These are phyloP conservation scores for Solioccasus polychromus DNA, from an alignment of 768 basidiomycete species.

Conservation along the genomic window DNA sequence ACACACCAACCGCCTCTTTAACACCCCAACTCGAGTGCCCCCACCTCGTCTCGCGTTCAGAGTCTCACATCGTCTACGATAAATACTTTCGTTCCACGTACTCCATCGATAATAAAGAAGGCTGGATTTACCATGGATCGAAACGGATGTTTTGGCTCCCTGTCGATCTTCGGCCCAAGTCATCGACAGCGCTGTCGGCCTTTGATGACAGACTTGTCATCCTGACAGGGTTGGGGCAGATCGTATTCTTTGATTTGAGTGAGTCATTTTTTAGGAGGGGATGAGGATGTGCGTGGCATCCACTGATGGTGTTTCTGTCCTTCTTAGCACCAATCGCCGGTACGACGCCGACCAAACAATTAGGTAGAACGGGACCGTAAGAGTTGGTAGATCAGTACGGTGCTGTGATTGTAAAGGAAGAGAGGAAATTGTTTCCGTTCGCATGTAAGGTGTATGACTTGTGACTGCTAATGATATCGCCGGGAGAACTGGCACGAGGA, in stretches of 20 bases:
- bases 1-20: not conserved
- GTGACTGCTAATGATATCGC: no score
- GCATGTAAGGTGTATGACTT: no score
- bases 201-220: slow-evolving; percentile 11
- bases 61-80: slow-evolving; percentile 9
- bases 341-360: no score
- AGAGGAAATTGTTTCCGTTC: no score
- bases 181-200: slow-evolving; percentile 7
- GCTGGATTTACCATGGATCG: slow-evolving; percentile 16
- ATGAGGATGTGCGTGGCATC: no score
- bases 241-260: slow-evolving; percentile 16
- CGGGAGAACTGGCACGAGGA: no score
- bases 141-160: slow-evolving; percentile 17
- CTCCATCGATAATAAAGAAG: slow-evolving; percentile 7
- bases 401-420: no score
- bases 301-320: no score
- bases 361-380: no score
- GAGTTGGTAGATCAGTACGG: no score
- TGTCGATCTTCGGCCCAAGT: slow-evolving; percentile 9
- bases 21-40: not conserved
- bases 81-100: slow-evolving; percentile 14
- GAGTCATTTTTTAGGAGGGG: no score
- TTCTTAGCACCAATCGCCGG: no score
- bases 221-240: not conserved
- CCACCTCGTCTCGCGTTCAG: slow-evolving; percentile 16